phyloP scores from a whole-genome alignment of 805 yeast genomes.

The Starmera pachycereana region DNA sequence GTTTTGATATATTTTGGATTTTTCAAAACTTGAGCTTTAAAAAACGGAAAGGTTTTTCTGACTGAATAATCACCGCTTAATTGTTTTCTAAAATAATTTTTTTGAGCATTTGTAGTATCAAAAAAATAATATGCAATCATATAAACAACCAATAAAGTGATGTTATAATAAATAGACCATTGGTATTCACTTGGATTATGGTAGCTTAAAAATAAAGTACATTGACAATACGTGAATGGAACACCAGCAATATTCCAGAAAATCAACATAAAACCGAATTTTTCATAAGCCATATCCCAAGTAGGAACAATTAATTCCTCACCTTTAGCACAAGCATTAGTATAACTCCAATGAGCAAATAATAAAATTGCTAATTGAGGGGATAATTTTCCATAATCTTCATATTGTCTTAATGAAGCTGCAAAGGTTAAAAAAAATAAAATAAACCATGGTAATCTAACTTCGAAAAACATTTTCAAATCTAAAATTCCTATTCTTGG shows the following conservation, averaged over 20 bases:
- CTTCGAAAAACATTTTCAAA: slow-evolving; percentile 95
- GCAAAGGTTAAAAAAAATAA: slow-evolving; percentile 69
- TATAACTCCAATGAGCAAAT: slow-evolving; percentile 87
- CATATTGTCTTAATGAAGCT: slow-evolving; percentile 69
- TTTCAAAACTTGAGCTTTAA: slow-evolving; percentile 73
- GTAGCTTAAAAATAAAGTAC: slow-evolving; percentile 72
- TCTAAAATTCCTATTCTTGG: slow-evolving; percentile 92
- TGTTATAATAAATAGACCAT: slow-evolving; percentile 56
- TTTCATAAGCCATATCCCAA: slow-evolving; percentile 99
- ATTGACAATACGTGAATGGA: slow-evolving; percentile 95
- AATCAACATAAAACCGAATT: slow-evolving; percentile 97
- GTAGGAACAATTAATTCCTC: slow-evolving; percentile 96
- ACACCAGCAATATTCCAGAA: slow-evolving; percentile 99
- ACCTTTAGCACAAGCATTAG: slow-evolving; percentile 95
- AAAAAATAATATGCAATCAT: slow-evolving; percentile 79
- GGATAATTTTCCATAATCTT: slow-evolving; percentile 66
- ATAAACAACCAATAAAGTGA: slow-evolving; percentile 43
- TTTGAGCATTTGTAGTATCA: slow-evolving; percentile 92
- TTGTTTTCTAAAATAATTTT: slow-evolving; percentile 79
- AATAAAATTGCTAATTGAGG: slow-evolving; percentile 66
- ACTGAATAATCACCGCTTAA: slow-evolving; percentile 69
- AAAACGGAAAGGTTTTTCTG: slow-evolving; percentile 88
- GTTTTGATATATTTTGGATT: slow-evolving; percentile 83
- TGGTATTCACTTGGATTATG: slow-evolving; percentile 79
- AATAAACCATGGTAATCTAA: slow-evolving; percentile 94